Base-by-base conservation (phyloP, 108 stramenopile genomes). In the Nitzschia sp. region DNA sequence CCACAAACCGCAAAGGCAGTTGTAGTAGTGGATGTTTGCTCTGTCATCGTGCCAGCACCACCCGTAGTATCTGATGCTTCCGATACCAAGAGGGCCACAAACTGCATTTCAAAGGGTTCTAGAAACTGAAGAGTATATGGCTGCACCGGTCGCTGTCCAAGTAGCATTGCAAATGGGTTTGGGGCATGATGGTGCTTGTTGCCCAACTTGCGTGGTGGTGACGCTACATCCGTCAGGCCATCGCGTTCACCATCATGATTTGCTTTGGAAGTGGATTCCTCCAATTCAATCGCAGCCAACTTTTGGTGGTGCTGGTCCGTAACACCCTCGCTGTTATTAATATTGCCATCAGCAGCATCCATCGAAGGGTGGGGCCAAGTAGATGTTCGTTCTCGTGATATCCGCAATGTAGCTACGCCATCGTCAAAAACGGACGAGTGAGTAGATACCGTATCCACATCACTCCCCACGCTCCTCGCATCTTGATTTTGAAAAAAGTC, bases 1-100 rank as follows among this genome's bases (percentile, higher is more conserved):
- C 70, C 77, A 32, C 65, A 51, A 27, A 78, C 65, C 19, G 63
- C 68, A 61, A 78, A 71, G 1, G 59, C 59, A n/a, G 29, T 53
- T 18, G 15, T 21, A 25, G 54, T 46, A n/a, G 28, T 69, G 24
- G n/a, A 0, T 24, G n/a, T 28, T 15, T 25, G n/a, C 47, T 53
- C 32, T 18, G n/a, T 28, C 17, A 31, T 23, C 23, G 30, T 53
- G n/a, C n/a, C n/a, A n/a, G n/a, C n/a, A n/a, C n/a, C n/a, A 19
- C 31, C 60, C 23, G 55, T 51, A 24, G 13, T 17, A 3, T 57
- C 26, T 59, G 13, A 55, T 0, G 38, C 23, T 21, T 48, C 23
- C 21, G 19, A 23, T 19, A 51, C 49, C 42, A 33, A 23, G 6
- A 74, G 65, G 21, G 25, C 66, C 28, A 46, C 62, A 47, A 76